These are phyloP conservation scores for Ogataea sp. DNA, from an alignment of 805 yeast genomes.

Conservation along the genomic window DNA sequence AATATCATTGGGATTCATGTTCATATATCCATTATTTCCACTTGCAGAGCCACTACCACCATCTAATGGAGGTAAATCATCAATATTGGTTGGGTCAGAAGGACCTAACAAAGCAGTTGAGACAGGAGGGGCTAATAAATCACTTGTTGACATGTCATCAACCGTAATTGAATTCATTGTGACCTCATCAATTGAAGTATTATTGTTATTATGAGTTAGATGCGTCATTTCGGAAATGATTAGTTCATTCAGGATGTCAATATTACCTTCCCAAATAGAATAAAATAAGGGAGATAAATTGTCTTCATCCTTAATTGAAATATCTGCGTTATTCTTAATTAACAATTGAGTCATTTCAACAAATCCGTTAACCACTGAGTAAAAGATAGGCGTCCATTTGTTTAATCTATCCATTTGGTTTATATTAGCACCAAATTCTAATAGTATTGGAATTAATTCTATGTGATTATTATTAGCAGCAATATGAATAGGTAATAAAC, in stretches of 20 bases:
- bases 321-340: constrained; percentile 65
- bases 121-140: constrained; percentile 1
- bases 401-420: constrained; percentile 78
- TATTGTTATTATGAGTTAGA: background rate
- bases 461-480: constrained; percentile 79
- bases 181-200: no score
- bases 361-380: constrained; percentile 84
- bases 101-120: background rate
- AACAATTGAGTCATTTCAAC: constrained; percentile 60
- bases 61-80: background rate
- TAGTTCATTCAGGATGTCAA: constrained; percentile 67
- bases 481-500: constrained; percentile 80
- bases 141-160: background rate
- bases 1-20: constrained; percentile 46
- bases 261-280: constrained; percentile 92
- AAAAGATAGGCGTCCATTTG: constrained; percentile 90
- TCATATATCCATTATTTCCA: background rate
- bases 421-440: constrained; percentile 66
- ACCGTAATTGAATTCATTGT: background rate
- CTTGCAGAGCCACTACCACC: no score
- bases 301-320: constrained; percentile 65
- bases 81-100: background rate
- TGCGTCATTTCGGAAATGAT: constrained; percentile 7
- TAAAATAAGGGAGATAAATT: constrained; percentile 76
- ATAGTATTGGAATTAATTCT: constrained; percentile 57